Conservation (phyloP, 192 early-diverging fungal genomes). For the Mortierella hygrophila region DNA sequence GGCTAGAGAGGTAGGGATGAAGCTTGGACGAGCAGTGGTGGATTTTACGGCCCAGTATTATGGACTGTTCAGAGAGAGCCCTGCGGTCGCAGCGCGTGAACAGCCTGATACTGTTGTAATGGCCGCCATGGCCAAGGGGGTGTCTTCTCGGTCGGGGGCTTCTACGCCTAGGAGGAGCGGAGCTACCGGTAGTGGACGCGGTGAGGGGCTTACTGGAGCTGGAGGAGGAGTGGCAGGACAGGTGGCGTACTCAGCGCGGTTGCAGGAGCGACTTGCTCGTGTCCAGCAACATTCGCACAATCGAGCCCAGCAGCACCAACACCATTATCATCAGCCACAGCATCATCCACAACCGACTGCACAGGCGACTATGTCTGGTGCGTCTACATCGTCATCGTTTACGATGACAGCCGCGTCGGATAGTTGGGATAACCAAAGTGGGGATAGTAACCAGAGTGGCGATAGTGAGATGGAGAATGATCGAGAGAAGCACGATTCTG, state of each 20-base stretch:
- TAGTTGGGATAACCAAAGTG: not conserved
- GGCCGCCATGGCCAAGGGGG: not conserved
- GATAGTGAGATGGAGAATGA: slow-evolving; percentile 31
- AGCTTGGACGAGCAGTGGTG: slow-evolving; percentile 27
- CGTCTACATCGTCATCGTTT: not conserved
- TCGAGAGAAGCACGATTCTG: not conserved
- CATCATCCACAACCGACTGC: not conserved
- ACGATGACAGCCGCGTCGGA: not conserved
- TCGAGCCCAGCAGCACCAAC: not conserved
- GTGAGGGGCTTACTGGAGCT: not conserved
- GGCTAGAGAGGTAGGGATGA: slow-evolving; percentile 34
- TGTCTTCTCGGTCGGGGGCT: not conserved
- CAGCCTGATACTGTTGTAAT: not conserved
- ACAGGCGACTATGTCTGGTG: not conserved
- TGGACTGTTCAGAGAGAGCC: not conserved
- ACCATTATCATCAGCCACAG: not conserved
- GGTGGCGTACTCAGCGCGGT: not conserved
- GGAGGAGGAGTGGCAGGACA: not conserved
- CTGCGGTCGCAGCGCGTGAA: not conserved
- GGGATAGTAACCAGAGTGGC: slow-evolving; percentile 12
- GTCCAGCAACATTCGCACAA: not conserved
- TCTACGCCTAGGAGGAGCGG: not conserved
- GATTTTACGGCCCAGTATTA: slow-evolving; percentile 33
- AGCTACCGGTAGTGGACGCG: not conserved
- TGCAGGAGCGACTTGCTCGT: not conserved